phyloP scores from a whole-genome alignment of 176 grass and related monocot genomes.

The Carex pumila region DNA sequence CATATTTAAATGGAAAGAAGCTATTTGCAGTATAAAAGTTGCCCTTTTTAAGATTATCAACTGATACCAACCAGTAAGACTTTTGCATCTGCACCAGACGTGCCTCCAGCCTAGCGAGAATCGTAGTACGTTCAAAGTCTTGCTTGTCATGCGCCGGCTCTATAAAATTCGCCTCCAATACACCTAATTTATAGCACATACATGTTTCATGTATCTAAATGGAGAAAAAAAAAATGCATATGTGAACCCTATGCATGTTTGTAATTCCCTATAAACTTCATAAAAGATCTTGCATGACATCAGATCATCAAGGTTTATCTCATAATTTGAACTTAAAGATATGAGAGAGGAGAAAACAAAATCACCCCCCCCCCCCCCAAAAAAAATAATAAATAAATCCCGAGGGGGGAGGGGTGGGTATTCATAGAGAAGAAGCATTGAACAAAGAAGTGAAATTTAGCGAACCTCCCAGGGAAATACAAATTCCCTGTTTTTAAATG shows the following conservation, averaged over 20 bases:
- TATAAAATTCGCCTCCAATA: slow-evolving; percentile 92
- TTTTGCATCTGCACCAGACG: slow-evolving; percentile 91
- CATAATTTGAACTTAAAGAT: neutral
- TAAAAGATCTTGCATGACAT: neutral
- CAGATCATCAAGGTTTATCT: neutral
- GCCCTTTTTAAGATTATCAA: neutral
- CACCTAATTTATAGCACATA: slow-evolving; percentile 38
- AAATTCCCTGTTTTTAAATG: neutral
- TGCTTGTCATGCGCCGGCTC: slow-evolving; percentile 99
- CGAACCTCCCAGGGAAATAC: neutral
- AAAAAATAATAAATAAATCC: too few species aligned
- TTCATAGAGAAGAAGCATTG: neutral
- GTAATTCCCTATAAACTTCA: too few species aligned
- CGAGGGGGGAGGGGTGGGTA: too few species aligned
- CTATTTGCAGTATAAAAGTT: neutral
- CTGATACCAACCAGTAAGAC: slow-evolving; percentile 66
- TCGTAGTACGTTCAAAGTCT: slow-evolving; percentile 91
- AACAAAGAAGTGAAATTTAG: neutral
- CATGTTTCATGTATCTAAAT: neutral
- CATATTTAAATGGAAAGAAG: neutral
- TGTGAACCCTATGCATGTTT: too few species aligned
- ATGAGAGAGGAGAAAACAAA: too few species aligned
- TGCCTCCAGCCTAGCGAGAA: slow-evolving; percentile 77
- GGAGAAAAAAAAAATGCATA: neutral
- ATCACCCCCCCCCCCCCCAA: too few species aligned